Evolutionary conservation across 352 stramenopile genomes (phyloP).

Genomic region (Globisporangium abappressorium): DNA sequence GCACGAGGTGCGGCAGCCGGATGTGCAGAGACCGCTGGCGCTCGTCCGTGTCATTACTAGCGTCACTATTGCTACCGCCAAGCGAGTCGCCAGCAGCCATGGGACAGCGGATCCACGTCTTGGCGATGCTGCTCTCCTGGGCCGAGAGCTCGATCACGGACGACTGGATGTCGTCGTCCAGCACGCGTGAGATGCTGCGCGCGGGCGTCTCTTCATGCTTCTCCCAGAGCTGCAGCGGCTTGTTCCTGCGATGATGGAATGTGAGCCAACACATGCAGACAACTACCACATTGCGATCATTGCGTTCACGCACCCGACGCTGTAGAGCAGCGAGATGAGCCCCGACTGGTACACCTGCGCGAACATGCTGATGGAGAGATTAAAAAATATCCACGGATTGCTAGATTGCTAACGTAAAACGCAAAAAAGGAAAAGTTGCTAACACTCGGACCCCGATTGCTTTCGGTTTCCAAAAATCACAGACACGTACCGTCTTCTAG

Average conservation of each 20-base stretch:
- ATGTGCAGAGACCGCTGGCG: slow-evolving; percentile 36
- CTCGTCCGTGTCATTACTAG: background rate
- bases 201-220: slow-evolving; percentile 35
- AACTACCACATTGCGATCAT: background rate
- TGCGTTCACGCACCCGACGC: slow-evolving; percentile 39
- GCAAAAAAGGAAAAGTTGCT: too few species aligned
- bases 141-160: slow-evolving; percentile 45
- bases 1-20: slow-evolving; percentile 41
- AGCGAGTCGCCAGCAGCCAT: slow-evolving; percentile 2
- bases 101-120: slow-evolving; percentile 52
- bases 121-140: slow-evolving; percentile 29
- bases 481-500: too few species aligned
- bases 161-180: slow-evolving; percentile 60
- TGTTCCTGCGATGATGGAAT: slow-evolving; percentile 20
- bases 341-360: slow-evolving; percentile 44
- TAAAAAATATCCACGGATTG: background rate
- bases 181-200: slow-evolving; percentile 36
- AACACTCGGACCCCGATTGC: too few species aligned
- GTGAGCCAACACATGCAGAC: background rate
- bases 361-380: slow-evolving; percentile 30
- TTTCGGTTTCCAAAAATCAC: too few species aligned
- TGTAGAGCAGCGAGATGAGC: slow-evolving; percentile 62
- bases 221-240: slow-evolving; percentile 61
- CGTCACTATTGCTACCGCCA: background rate
- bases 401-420: too few species aligned